Percentiles rank a stretch among this genome's conserved stretches.
These are phyloP conservation scores for Penicillium aurantiogriseum DNA, from an alignment of 2,329 filamentous ascomycete genomes.

Conservation along the genomic window DNA sequence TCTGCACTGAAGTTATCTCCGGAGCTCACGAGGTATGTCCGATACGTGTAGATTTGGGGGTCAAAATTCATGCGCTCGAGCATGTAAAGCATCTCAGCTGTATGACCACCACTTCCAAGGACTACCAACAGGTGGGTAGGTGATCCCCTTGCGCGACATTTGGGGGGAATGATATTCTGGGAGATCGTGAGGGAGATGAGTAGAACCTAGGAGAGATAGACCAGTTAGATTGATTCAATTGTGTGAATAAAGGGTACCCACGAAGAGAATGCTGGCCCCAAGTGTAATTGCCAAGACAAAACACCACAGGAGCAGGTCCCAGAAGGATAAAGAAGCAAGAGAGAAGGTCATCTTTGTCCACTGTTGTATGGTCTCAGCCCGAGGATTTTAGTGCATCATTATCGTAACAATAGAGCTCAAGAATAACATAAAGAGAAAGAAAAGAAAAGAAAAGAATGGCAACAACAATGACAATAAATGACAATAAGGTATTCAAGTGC, in stretches of 20 bases:
- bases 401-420: neutral
- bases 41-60: constrained; percentile 55
- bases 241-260: neutral
- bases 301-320: neutral
- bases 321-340: neutral
- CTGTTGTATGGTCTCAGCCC: neutral
- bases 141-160: constrained; percentile 28
- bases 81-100: constrained; percentile 89
- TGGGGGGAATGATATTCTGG: constrained; percentile 30
- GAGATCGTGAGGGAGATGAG: constrained; percentile 29
- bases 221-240: constrained; percentile 10
- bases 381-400: neutral
- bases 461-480: neutral
- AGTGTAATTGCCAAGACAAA: neutral
- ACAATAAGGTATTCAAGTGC: neutral
- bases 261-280: neutral
- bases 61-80: constrained; percentile 59
- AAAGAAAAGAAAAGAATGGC: neutral
- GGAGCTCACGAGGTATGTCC: constrained; percentile 77
- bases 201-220: constrained; percentile 23
- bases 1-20: constrained; percentile 71
- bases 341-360: neutral
- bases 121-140: constrained; percentile 70
- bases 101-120: constrained; percentile 91
- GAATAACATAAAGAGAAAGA: neutral